These are phyloP conservation scores for Astrocystis sublimbata DNA, from an alignment of 495 filamentous ascomycete species.

Conservation along the genomic window DNA sequence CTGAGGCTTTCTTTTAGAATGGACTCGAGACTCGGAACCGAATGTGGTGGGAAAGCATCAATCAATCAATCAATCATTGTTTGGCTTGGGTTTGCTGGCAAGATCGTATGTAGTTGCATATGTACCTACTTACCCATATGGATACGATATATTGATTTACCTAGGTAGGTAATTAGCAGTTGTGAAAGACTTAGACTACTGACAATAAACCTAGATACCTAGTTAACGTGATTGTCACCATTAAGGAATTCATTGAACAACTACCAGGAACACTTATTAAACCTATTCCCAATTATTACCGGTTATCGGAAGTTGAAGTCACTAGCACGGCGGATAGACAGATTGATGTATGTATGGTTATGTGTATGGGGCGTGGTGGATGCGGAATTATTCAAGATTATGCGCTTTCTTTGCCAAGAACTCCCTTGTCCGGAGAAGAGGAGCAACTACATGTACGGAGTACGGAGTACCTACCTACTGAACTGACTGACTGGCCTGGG, in stretches of 20 bases:
- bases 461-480: too few species aligned
- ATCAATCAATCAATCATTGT: too few species aligned
- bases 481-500: not conserved
- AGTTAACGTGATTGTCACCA: too few species aligned
- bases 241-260: not conserved
- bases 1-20: not conserved
- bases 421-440: not conserved
- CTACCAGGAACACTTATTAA: not conserved
- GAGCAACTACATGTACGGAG: too few species aligned
- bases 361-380: too few species aligned
- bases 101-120: too few species aligned
- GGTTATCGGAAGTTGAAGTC: slow-evolving; percentile 1
- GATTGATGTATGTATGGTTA: not conserved
- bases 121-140: too few species aligned
- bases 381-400: not conserved
- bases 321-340: not conserved
- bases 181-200: too few species aligned
- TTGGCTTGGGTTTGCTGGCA: not conserved
- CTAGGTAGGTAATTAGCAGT: too few species aligned
- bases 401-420: not conserved
- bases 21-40: not conserved
- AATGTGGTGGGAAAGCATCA: not conserved
- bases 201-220: too few species aligned
- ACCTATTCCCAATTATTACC: not conserved
- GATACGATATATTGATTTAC: too few species aligned